Evolutionary conservation across 2,329 filamentous ascomycete genomes (phyloP).

Genomic region (Macrophomina phaseolina): DNA sequence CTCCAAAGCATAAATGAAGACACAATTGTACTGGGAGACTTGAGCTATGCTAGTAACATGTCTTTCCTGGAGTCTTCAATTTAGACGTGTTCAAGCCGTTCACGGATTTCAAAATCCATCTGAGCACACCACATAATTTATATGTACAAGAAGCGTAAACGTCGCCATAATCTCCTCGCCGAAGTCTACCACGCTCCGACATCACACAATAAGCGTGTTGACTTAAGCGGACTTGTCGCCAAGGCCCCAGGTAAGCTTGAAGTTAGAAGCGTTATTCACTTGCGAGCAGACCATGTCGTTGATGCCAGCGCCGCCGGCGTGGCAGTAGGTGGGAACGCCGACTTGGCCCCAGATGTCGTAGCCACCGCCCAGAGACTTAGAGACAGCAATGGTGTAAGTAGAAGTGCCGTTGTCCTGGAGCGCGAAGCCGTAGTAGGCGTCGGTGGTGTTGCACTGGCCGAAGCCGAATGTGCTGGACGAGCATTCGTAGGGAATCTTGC

Average conservation of each 20-base stretch:
- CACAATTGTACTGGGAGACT: no score
- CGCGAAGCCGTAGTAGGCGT: constrained; percentile 17
- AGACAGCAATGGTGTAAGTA: constrained; percentile 20
- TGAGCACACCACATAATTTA: background rate
- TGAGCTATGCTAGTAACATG: no score
- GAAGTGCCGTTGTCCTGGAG: constrained; percentile 15
- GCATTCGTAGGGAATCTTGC: constrained; percentile 11
- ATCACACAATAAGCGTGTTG: background rate
- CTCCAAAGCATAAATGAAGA: no score
- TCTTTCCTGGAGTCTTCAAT: no score
- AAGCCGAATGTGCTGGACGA: constrained; percentile 11
- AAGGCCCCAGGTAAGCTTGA: constrained; percentile 2
- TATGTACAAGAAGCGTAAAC: constrained; percentile 2
- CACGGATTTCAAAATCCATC: background rate
- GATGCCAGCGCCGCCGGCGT: constrained; percentile 13
- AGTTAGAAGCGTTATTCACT: constrained; percentile 8
- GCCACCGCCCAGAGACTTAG: background rate
- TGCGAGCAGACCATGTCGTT: constrained; percentile 24
- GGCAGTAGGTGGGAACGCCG: constrained; percentile 18
- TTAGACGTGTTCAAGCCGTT: no score
- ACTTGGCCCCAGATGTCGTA: constrained; percentile 19
- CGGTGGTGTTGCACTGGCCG: constrained; percentile 10
- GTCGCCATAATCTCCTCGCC: background rate
- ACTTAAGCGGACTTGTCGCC: background rate
- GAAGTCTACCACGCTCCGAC: background rate